phyloP scores from a whole-genome alignment of 2,329 filamentous ascomycete species.

The Aspergillus chevalieri region DNA sequence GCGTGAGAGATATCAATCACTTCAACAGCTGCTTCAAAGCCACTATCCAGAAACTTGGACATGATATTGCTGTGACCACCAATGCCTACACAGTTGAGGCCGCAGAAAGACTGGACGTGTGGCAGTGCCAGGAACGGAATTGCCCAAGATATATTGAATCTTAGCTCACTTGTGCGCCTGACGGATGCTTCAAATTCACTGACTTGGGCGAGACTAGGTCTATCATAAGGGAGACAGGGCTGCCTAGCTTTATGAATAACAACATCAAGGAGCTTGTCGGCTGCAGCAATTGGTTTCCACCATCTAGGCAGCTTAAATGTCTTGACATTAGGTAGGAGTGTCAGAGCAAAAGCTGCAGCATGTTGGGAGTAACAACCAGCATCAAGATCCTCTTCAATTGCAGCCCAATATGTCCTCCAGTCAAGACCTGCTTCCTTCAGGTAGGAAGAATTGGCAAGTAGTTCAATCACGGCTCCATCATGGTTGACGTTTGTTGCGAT shows the following conservation, averaged over 20 bases:
- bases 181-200: slow-evolving; percentile 9
- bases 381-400: slow-evolving; percentile 15
- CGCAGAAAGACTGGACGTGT: slow-evolving; percentile 10
- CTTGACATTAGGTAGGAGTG: slow-evolving; percentile 17
- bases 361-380: slow-evolving; percentile 16
- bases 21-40: slow-evolving; percentile 8
- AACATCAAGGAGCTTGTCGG: slow-evolving; percentile 14
- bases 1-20: slow-evolving; percentile 6
- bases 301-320: slow-evolving; percentile 9
- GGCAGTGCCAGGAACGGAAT: slow-evolving; percentile 14
- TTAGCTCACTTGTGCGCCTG: slow-evolving; percentile 3
- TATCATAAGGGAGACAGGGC: slow-evolving; percentile 3
- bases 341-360: slow-evolving; percentile 17
- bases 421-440: slow-evolving; percentile 17
- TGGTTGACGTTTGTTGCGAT: slow-evolving; percentile 9
- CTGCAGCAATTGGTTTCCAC: slow-evolving; percentile 7
- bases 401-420: slow-evolving; percentile 18
- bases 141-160: slow-evolving; percentile 10
- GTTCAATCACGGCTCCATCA: slow-evolving; percentile 11
- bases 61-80: slow-evolving; percentile 3
- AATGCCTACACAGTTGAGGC: slow-evolving; percentile 5
- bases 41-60: background rate
- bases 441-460: slow-evolving; percentile 15
- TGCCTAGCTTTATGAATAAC: slow-evolving; percentile 12
- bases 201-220: slow-evolving; percentile 10